These are phyloP conservation scores for Mycena indigotica DNA, from an alignment of 768 basidiomycete species.

Conservation along the genomic window DNA sequence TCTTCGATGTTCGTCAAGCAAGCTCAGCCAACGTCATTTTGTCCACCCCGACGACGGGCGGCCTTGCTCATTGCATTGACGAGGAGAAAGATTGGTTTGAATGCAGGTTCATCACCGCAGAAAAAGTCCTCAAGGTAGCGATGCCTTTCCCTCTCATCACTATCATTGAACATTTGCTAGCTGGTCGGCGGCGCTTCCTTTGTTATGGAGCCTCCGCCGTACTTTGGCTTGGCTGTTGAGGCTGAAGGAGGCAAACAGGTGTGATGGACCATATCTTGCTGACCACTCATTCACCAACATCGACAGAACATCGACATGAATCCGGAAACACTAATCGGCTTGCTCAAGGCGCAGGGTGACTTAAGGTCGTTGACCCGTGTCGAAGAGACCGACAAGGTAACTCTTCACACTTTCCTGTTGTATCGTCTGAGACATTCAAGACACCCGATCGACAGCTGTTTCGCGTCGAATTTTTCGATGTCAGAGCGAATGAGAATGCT, in stretches of 20 bases:
- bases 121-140: constrained; percentile 49
- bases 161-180: constrained; percentile 35
- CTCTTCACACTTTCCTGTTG: neutral
- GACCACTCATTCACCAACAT: neutral
- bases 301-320: constrained; percentile 8
- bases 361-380: constrained; percentile 13
- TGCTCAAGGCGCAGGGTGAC: constrained; percentile 16
- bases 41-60: constrained; percentile 30
- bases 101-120: constrained; percentile 48
- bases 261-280: neutral
- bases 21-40: constrained; percentile 48
- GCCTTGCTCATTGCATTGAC: constrained; percentile 34
- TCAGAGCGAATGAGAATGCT: constrained; percentile 57
- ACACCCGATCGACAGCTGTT: constrained; percentile 41
- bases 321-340: constrained; percentile 7
- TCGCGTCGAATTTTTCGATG: constrained; percentile 69
- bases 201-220: constrained; percentile 53
- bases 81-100: constrained; percentile 34
- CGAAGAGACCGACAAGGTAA: constrained; percentile 11
- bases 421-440: neutral
- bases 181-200: constrained; percentile 56
- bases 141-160: constrained; percentile 8
- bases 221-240: constrained; percentile 52
- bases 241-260: neutral
- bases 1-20: constrained; percentile 62